phyloP scores from a whole-genome alignment of 2,329 filamentous ascomycete genomes.

The Arthrobotrys entomopaga region DNA sequence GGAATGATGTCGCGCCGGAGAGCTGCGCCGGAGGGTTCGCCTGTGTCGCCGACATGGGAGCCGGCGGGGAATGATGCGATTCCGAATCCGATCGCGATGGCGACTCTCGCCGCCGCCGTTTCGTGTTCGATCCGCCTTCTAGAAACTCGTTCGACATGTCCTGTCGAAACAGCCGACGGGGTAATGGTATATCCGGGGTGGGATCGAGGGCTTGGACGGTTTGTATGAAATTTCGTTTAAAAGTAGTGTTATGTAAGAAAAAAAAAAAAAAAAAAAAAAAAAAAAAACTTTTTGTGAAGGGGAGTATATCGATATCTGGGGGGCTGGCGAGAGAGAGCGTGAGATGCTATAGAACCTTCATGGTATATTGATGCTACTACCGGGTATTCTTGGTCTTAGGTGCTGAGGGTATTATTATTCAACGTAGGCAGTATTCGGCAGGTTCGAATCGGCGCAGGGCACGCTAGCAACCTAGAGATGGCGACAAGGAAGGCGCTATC shows the following conservation, averaged over 20 bases:
- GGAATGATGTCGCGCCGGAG: conserved; percentile 66
- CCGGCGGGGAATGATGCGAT: conserved; percentile 55
- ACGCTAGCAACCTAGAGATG: conserved; percentile 27
- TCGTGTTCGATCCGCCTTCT: conserved; percentile 49
- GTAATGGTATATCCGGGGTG: conserved; percentile 1
- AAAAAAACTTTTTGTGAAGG: neutral
- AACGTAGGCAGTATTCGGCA: conserved; percentile 47
- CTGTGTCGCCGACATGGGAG: conserved; percentile 55
- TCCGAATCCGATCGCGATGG: conserved; percentile 50
- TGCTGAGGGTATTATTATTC: conserved; percentile 17
- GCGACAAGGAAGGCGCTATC: conserved; percentile 39
- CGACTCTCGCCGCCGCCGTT: conserved; percentile 50
- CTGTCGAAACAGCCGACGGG: neutral
- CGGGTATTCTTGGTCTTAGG: conserved; percentile 18
- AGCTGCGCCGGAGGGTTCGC: conserved; percentile 44
- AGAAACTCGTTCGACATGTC: conserved; percentile 52
- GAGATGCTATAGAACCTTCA: conserved; percentile 44
- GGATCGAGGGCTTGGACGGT: neutral
- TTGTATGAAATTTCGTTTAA: neutral
- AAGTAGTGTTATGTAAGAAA: conserved; percentile 23
- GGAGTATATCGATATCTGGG: conserved; percentile 19
- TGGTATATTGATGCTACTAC: conserved; percentile 31
- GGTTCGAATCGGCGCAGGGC: conserved; percentile 11
- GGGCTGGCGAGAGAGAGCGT: conserved; percentile 31
- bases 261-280: conserved; percentile 1